Percentiles rank a stretch among this genome's conserved stretches.
These are phyloP conservation scores for Ascosphaera apis DNA, from an alignment of 2,329 filamentous ascomycete species.

Conservation along the genomic window DNA sequence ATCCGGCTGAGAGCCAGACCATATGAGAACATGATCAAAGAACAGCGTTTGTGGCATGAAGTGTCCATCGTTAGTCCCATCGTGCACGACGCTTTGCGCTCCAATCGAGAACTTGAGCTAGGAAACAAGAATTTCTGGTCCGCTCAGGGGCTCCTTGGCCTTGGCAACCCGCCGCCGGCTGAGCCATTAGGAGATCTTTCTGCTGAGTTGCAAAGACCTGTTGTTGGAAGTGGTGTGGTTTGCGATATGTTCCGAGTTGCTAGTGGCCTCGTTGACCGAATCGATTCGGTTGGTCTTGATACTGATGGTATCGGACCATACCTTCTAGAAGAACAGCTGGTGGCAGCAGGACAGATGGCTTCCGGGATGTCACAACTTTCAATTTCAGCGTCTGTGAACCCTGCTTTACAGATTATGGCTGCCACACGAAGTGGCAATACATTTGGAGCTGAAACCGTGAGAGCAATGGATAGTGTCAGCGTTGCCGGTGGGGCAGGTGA, in stretches of 20 bases:
- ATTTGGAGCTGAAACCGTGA: background rate
- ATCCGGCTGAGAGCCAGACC: constrained; percentile 11
- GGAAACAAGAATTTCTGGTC: constrained; percentile 15
- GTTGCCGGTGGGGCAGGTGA: background rate
- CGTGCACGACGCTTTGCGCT: constrained; percentile 13
- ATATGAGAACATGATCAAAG: constrained; percentile 11
- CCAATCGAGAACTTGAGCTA: constrained; percentile 13
- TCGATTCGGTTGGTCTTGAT: constrained; percentile 16
- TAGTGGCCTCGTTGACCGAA: constrained; percentile 14
- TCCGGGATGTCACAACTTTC: no score
- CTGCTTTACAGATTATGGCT: no score
- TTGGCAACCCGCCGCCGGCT: no score
- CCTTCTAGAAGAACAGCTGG: no score
- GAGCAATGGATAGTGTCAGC: background rate
- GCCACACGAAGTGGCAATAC: background rate
- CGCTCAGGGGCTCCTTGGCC: constrained; percentile 11
- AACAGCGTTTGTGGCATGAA: constrained; percentile 17
- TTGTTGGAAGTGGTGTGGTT: constrained; percentile 10
- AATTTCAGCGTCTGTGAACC: no score
- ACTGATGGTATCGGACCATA: constrained; percentile 9
- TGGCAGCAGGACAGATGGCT: no score
- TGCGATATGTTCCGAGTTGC: constrained; percentile 12
- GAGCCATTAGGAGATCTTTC: no score
- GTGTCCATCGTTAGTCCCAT: constrained; percentile 15
- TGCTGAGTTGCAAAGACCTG: background rate